A percentile compares a stretch with the other conserved stretches of the same genome.
These are phyloP conservation scores for Castanopsis chinensis DNA, from an alignment of 306 rosid species.

Conservation along the genomic window DNA sequence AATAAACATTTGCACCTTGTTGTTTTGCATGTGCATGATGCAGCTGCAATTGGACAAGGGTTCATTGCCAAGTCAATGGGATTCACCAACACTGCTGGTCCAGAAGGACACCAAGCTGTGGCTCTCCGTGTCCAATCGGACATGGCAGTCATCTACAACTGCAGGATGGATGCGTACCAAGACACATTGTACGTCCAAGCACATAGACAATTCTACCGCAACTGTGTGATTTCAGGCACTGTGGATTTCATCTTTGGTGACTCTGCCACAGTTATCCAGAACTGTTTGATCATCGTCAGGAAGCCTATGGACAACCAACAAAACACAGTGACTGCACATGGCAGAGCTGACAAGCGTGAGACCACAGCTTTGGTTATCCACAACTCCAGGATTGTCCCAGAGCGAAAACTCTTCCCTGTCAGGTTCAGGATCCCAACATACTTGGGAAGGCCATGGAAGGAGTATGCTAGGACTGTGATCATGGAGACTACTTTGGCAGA, in stretches of 20 bases:
- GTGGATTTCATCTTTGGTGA: constrained; percentile 78
- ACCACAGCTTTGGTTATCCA: constrained; percentile 50
- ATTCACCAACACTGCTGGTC: constrained; percentile 68
- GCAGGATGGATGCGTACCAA: constrained; percentile 58
- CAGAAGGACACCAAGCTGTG: constrained; percentile 70
- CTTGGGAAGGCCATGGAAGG: constrained; percentile 75
- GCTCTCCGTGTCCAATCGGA: constrained; percentile 66
- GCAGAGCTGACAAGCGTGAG: constrained; percentile 6
- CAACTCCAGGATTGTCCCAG: constrained; percentile 53
- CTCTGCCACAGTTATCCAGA: constrained; percentile 45
- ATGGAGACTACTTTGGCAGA: constrained; percentile 60
- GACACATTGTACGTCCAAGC: constrained; percentile 66
- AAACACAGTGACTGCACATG: constrained; percentile 59
- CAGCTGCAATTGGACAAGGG: constrained; percentile 37
- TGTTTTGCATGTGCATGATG: not conserved
- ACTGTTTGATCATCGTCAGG: constrained; percentile 47
- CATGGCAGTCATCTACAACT: constrained; percentile 48
- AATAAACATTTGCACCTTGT: not conserved
- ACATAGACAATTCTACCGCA: constrained; percentile 64
- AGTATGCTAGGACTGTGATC: constrained; percentile 37
- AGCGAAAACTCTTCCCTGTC: constrained; percentile 19
- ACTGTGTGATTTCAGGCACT: constrained; percentile 76
- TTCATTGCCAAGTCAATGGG: constrained; percentile 56
- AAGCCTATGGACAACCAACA: constrained; percentile 38
- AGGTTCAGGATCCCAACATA: constrained; percentile 36